Percentiles rank a stretch among this genome's conserved stretches.
Evolutionary conservation across 371 early-diverging fungal genomes (phyloP).

Genomic region (Rhizopus microsporus): DNA sequence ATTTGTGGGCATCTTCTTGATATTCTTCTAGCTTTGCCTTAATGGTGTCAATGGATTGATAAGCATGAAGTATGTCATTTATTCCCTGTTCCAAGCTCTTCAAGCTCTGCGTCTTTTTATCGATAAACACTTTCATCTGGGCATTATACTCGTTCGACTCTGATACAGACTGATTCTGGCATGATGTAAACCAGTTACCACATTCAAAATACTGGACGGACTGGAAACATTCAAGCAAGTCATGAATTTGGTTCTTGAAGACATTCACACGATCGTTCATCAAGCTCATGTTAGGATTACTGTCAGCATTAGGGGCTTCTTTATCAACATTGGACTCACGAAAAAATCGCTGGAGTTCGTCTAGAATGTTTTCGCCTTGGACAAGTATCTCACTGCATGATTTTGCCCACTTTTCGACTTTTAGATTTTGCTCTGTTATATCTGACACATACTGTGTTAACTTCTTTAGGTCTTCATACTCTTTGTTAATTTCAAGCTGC

Average conservation of each 20-base stretch:
- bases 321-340: slow-evolving; percentile 10
- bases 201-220: slow-evolving; percentile 6
- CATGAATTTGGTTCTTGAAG: slow-evolving; percentile 4
- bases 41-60: slow-evolving; percentile 18
- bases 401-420: slow-evolving; percentile 11
- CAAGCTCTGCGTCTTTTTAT: slow-evolving; percentile 15
- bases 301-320: not conserved
- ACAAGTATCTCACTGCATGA: slow-evolving; percentile 11
- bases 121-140: slow-evolving; percentile 19
- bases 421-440: slow-evolving; percentile 27
- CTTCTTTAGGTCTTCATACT: slow-evolving; percentile 16
- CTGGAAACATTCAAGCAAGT: slow-evolving; percentile 1
- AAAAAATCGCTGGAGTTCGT: slow-evolving; percentile 21
- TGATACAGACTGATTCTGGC: slow-evolving; percentile 14
- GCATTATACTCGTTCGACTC: slow-evolving; percentile 20
- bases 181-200: slow-evolving; percentile 17
- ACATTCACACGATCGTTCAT: slow-evolving; percentile 3
- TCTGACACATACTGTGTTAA: slow-evolving; percentile 25
- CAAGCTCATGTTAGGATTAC: not conserved
- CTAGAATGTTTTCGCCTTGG: slow-evolving; percentile 27
- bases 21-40: slow-evolving; percentile 10
- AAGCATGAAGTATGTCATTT: slow-evolving; percentile 7
- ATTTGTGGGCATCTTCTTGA: slow-evolving; percentile 11
- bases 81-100: slow-evolving; percentile 12
- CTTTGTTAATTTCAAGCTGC: slow-evolving; percentile 10